These are phyloP conservation scores for Saccharum officinarum DNA, from an alignment of 176 grass and related monocot species.

Conservation along the genomic window DNA sequence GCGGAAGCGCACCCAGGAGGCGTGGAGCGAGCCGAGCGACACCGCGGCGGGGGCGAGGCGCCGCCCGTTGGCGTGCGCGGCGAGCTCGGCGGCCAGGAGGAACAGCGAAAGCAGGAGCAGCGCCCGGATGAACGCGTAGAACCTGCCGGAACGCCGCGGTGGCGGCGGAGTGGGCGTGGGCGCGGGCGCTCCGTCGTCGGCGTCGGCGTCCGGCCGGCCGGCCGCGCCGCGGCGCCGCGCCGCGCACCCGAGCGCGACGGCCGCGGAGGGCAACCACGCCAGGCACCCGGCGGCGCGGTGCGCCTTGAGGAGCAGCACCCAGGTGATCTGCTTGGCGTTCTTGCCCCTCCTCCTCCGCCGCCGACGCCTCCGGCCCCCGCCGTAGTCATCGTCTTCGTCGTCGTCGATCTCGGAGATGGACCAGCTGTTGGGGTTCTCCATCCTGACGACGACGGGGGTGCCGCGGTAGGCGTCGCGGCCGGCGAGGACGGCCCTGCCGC, in stretches of 20 bases:
- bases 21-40: conserved; percentile 45
- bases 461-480: conserved; percentile 54
- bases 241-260: conserved; percentile 52
- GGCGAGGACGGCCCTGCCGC: neutral
- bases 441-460: conserved; percentile 83
- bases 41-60: neutral
- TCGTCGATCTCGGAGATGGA: conserved; percentile 67
- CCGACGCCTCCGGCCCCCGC: neutral
- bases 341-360: conserved; percentile 34
- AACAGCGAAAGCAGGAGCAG: conserved; percentile 56
- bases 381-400: conserved; percentile 16
- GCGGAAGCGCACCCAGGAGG: conserved; percentile 63
- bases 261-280: conserved; percentile 53
- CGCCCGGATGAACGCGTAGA: conserved; percentile 64
- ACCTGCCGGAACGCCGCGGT: conserved; percentile 23
- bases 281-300: conserved; percentile 83
- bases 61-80: conserved; percentile 41
- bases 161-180: neutral
- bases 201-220: conserved; percentile 61
- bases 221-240: conserved; percentile 53
- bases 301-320: conserved; percentile 92
- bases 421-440: conserved; percentile 87
- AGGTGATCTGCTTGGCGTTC: conserved; percentile 88
- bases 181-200: neutral
- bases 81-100: conserved; percentile 65